Base-by-base conservation (phyloP, 176 grass and related monocot genomes). In the Typha latifolia region DNA sequence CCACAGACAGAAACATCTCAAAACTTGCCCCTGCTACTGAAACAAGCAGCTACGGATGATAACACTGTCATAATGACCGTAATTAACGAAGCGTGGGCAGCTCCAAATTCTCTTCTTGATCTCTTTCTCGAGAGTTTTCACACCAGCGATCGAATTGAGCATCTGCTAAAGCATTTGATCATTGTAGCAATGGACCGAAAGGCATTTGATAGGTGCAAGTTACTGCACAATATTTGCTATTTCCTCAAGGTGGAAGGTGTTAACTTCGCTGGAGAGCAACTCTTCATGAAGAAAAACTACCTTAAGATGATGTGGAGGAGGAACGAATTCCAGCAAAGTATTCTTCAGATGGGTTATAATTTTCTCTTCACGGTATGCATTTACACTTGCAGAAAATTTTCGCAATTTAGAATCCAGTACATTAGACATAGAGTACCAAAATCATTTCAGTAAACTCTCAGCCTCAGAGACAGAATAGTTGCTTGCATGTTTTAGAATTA, bases 251-350 rank as follows among this genome's bases (percentile, higher is more conserved):
- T 71, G 5, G 65, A 72, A 2, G 71, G 62, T 37, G 78, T 63
- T 13, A 76, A 90, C 81, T 86, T 72, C 76, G 65, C 82, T 57
- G 73, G 20, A 34, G 90, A 89, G 74, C 89, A 95, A 77, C 48
- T 71, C 66, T 87, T 55, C 78, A 96, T 87, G 86, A 77, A 67
- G 32, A 79, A 84, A 64, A 83, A 90, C 56, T 96, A 96, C 72
- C 66, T 96, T 1, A 75, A 87, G 31, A 90, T 96, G 91, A 87
- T 90, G 83, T 96, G 91, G 91, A 74, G 66, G 3, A 61, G 86
- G 24, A 86, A 90, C 66, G 65, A 63, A 71, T 74, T 96, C 74
- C 91, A 90, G 73, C 84, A 76, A 52, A 79, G 72, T 29, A 77
- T 96, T 74, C 86, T 96, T 21, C 81, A 84, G 76, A 81, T 90